Evolutionary conservation across 768 basidiomycete genomes (phyloP), one percentile per base, ranked within the genome.

Genomic region (Aureoboletus auriporus): DNA sequence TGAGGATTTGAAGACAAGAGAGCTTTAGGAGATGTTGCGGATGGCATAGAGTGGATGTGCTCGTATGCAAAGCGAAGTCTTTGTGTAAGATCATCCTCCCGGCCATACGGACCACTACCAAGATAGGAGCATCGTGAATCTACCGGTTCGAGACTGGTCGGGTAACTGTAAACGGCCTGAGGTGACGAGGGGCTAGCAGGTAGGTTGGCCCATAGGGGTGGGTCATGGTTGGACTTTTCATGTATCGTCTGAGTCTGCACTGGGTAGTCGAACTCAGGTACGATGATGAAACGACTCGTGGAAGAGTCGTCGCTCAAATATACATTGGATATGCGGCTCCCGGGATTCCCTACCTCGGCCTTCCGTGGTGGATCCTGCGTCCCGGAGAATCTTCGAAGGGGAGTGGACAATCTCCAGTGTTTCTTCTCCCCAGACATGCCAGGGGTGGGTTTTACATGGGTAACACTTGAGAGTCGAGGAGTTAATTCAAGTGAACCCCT

Each of bases 351-450:
- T 14, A 17, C 34, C 23, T 40, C 31, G 2, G 42, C 20, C 1
- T 51, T 47, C 14, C 12, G 36, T 42, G 11, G 42, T 42, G 13
- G 29, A 23, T 43, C 48, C 44, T 47, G 59, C 23, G 42, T 56
- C 13, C 38, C 48, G 4, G 50, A 46, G 28, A 42, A 37, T 6
- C 35, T 52, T 51, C 55, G 57, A 47, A 68, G 67, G 40, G 54
- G 59, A 29, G 41, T 53, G 26, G 49, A 39, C 30, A 65, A 27
- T 51, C 40, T 47, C 64, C 58, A 64, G 27, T 42, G 41, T 52
- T 52, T 65, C 50, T 63, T 67, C 55, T 66, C 61, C 44, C 36
- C 46, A 26, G 55, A 47, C 65, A 65, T 65, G 30, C 39, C 37
- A 20, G 45, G 42, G 41, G 39, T 31, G 33, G 12, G 42, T 41